phyloP scores from a whole-genome alignment of 2,329 filamentous ascomycete species.

The Cytospora piceicola region DNA sequence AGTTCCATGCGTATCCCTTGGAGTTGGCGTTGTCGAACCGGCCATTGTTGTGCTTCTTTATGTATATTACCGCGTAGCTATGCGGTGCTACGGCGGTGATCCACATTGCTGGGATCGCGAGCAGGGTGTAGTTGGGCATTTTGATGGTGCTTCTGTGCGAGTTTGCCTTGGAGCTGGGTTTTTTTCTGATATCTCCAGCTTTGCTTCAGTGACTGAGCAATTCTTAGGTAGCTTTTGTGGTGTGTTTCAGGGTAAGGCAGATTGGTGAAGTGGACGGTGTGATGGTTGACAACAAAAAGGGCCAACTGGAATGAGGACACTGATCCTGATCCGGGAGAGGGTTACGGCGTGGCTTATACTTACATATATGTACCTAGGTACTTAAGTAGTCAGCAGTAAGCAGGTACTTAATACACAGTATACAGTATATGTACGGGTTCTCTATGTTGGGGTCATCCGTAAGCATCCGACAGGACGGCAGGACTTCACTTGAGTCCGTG shows the following conservation, averaged over 20 bases:
- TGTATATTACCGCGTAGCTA: neutral
- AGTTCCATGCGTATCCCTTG: neutral
- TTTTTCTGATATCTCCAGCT: neutral
- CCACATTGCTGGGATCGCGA: neutral
- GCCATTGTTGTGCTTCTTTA: neutral
- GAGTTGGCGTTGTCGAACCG: slow-evolving; percentile 3
- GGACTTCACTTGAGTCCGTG: neutral
- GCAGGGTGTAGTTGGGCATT: slow-evolving; percentile 1
- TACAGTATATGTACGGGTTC: no score
- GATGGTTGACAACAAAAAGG: no score
- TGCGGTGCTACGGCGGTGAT: neutral
- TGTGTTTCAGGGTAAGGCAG: neutral
- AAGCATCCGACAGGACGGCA: neutral
- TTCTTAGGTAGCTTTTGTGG: neutral
- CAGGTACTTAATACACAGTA: no score
- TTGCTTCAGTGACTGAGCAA: neutral
- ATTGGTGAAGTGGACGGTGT: no score
- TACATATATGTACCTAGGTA: no score
- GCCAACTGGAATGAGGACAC: neutral
- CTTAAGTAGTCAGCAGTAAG: no score
- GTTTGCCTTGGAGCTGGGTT: neutral
- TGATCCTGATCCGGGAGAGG: no score
- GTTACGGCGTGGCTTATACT: no score
- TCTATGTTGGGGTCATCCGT: no score
- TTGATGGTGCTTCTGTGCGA: neutral